These are phyloP conservation scores for Phytophthora crassamura DNA, from an alignment of 352 stramenopile species.

Conservation along the genomic window DNA sequence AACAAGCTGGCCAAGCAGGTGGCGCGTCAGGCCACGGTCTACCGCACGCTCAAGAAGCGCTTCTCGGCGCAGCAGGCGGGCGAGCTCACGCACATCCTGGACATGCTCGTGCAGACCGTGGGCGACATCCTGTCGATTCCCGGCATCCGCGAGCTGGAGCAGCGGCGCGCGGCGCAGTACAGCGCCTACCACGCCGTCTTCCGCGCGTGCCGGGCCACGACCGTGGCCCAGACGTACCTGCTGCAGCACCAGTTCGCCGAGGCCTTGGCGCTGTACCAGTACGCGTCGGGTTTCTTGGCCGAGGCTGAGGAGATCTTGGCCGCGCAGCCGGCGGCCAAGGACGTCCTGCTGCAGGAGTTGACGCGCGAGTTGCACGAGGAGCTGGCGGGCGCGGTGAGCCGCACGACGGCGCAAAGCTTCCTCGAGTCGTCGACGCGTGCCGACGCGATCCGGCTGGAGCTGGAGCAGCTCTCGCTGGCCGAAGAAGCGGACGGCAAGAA, in stretches of 20 bases:
- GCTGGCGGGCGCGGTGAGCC: slow-evolving; percentile 68
- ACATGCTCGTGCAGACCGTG: slow-evolving; percentile 85
- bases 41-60: slow-evolving; percentile 67
- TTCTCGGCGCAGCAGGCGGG: slow-evolving; percentile 55
- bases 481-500: slow-evolving; percentile 63
- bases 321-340: slow-evolving; percentile 64
- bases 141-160: slow-evolving; percentile 58
- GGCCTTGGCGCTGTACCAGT: slow-evolving; percentile 75
- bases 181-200: slow-evolving; percentile 77
- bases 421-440: slow-evolving; percentile 63
- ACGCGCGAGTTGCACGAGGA: slow-evolving; percentile 65
- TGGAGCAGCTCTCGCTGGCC: slow-evolving; percentile 65
- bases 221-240: slow-evolving; percentile 74
- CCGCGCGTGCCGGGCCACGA: slow-evolving; percentile 64
- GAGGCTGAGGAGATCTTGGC: slow-evolving; percentile 69
- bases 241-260: slow-evolving; percentile 73
- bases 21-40: slow-evolving; percentile 66
- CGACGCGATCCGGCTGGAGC: slow-evolving; percentile 64
- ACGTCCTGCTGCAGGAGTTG: slow-evolving; percentile 69
- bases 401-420: slow-evolving; percentile 78
- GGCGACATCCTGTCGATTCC: slow-evolving; percentile 80
- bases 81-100: slow-evolving; percentile 81
- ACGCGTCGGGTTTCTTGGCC: slow-evolving; percentile 62
- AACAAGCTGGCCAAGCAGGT: slow-evolving; percentile 80
- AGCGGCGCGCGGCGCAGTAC: slow-evolving; percentile 62